phyloP scores from a whole-genome alignment of 805 yeast genomes.

The Lipomyces sp. region DNA sequence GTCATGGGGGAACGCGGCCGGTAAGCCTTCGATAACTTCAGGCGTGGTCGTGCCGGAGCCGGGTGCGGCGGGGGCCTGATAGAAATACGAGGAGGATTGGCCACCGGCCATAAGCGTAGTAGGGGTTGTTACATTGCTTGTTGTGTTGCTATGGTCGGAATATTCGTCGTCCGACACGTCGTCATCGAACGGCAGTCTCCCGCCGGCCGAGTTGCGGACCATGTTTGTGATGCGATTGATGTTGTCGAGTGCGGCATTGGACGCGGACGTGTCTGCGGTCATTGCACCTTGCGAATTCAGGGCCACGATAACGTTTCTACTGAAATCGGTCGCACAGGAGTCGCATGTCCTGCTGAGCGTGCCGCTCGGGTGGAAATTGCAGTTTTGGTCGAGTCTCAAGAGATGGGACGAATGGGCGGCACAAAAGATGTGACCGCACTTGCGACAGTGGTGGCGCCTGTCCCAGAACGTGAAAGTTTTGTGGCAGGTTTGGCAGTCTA shows the following conservation, averaged over 20 bases:
- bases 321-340: conserved; percentile 61
- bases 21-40: conserved; percentile 13
- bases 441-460: conserved; percentile 81
- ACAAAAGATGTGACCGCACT: conserved; percentile 83
- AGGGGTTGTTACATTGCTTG: background rate
- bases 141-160: conserved; percentile 9
- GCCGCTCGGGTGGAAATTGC: conserved; percentile 66
- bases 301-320: conserved; percentile 31
- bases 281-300: conserved; percentile 24
- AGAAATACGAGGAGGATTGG: conserved; percentile 9
- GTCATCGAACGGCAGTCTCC: background rate
- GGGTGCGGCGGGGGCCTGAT: background rate
- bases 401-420: conserved; percentile 65
- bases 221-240: conserved; percentile 35
- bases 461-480: conserved; percentile 75
- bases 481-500: conserved; percentile 70
- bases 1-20: background rate
- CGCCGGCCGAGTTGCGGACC: conserved; percentile 29
- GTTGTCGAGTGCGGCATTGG: conserved; percentile 13
- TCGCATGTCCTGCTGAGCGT: conserved; percentile 72
- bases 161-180: conserved; percentile 26
- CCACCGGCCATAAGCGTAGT: background rate
- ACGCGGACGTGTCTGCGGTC: conserved; percentile 4
- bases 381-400: conserved; percentile 57
- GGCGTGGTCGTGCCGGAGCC: conserved; percentile 14